These are phyloP conservation scores for Corynascus novoguineensis DNA, from an alignment of 495 filamentous ascomycete species.

Conservation along the genomic window DNA sequence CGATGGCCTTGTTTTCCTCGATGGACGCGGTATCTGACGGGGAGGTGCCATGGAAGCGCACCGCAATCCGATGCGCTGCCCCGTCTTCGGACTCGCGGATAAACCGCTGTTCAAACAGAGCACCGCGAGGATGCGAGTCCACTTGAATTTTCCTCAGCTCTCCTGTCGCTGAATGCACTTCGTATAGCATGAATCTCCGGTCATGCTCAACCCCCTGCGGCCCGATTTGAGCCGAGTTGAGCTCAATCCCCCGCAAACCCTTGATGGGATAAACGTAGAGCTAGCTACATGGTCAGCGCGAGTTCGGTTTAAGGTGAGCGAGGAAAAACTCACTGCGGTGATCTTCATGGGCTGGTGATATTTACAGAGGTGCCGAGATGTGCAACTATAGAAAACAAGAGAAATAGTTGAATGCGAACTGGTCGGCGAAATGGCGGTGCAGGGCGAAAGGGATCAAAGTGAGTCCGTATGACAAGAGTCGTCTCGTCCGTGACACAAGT, in stretches of 20 bases:
- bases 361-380: background rate
- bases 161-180: conserved; percentile 34
- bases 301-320: background rate
- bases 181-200: conserved; percentile 72
- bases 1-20: conserved; percentile 29
- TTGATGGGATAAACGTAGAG: conserved; percentile 90
- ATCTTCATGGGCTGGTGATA: conserved; percentile 28
- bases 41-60: conserved; percentile 45
- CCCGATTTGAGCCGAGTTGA: conserved; percentile 53
- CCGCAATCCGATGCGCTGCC: conserved; percentile 40
- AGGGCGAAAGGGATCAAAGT: too few relatives aligned
- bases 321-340: conserved; percentile 9
- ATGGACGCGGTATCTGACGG: conserved; percentile 13
- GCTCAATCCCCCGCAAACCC: conserved; percentile 60
- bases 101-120: conserved; percentile 61
- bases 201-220: conserved; percentile 69
- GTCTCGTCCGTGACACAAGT: too few relatives aligned
- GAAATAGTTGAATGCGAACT: too few relatives aligned
- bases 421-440: too few relatives aligned
- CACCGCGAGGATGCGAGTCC: conserved; percentile 55
- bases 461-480: too few relatives aligned
- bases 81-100: background rate
- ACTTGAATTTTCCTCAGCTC: conserved; percentile 63
- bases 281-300: conserved; percentile 35
- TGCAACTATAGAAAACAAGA: too few relatives aligned